These are phyloP conservation scores for Crinitomyces ghanaensis DNA, from an alignment of 805 yeast genomes.

Conservation along the genomic window DNA sequence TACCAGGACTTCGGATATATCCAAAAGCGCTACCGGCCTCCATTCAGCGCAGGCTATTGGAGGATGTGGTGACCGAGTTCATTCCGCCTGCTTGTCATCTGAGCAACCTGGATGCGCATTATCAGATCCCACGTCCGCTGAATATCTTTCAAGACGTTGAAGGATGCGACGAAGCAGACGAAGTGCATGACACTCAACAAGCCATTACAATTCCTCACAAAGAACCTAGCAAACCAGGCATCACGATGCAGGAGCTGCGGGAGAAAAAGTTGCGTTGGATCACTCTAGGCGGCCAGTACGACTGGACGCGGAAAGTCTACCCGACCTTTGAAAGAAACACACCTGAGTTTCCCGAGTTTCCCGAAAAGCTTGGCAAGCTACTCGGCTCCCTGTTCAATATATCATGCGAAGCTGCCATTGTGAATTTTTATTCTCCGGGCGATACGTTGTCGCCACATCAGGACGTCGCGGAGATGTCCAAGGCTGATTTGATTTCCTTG, in stretches of 20 bases:
- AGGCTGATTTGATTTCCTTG: slow-evolving; percentile 28
- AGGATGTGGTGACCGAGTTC: slow-evolving; percentile 23
- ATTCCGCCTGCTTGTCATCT: slow-evolving; percentile 24
- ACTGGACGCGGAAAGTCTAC: slow-evolving; percentile 33
- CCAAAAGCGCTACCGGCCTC: slow-evolving; percentile 16
- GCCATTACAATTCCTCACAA: slow-evolving; percentile 3
- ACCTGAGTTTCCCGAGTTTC: slow-evolving; percentile 24
- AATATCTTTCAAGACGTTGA: slow-evolving; percentile 19
- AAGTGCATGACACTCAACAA: slow-evolving; percentile 3
- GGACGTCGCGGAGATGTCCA: slow-evolving; percentile 31
- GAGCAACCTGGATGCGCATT: slow-evolving; percentile 23
- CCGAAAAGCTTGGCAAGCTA: slow-evolving; percentile 17
- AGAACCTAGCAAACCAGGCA: slow-evolving; percentile 11
- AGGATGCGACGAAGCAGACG: not conserved
- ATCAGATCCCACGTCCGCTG: slow-evolving; percentile 23
- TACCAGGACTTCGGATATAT: slow-evolving; percentile 28
- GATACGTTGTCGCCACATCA: slow-evolving; percentile 34
- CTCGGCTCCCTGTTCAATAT: slow-evolving; percentile 19
- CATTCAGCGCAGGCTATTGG: slow-evolving; percentile 23
- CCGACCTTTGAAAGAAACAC: slow-evolving; percentile 27
- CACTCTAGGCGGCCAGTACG: slow-evolving; percentile 36
- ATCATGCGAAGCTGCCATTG: slow-evolving; percentile 31
- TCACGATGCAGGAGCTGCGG: slow-evolving; percentile 13
- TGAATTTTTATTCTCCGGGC: slow-evolving; percentile 33
- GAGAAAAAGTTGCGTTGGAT: slow-evolving; percentile 32